Base-by-base conservation (phyloP, 2,329 filamentous ascomycete species). In the Penicillium sp. region DNA sequence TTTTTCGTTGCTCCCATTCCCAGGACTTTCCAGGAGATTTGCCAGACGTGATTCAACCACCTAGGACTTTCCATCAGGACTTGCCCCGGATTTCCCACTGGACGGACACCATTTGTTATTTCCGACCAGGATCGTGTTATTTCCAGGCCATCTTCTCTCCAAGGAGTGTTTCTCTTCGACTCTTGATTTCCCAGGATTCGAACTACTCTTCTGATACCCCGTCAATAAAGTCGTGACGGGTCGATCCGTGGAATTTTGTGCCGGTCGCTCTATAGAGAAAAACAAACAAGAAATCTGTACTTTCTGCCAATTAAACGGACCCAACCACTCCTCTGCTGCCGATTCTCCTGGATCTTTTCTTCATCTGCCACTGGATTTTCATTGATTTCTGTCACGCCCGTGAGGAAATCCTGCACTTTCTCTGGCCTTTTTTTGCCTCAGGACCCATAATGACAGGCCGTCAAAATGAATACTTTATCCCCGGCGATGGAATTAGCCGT, bases 401-500 rank as follows among this genome's bases (percentile, higher is more conserved):
- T 48, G 45, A 52, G 55, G 42, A 42, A 35, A 48, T 44, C 34
- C 39, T 47, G 38, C 41, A 29, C 37, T 20, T 32, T 40, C 45
- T 51, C 53, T 44, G 45, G 52, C 52, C 37, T 44, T 37, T 47
- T 38, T 31, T 48, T 42, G 5, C 53, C 47, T 52, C 48, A 51
- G 49, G 44, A 47, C 33, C 56, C 56, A 63, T 48, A 50, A 67
- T 67, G 63, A 61, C 62, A 52, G 60, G 59, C 56, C 63, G 64
- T 56, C 64, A 83, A 62, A 85, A 85, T 65, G 82, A 87, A 67
- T 88, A 87, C 62, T 88, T 88, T 64, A 79, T 88, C 38, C 81
- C 82, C 30, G 79, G 82, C 56, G 82, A 87, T 64, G 84, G 84
- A 60, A 89, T 89, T 65, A 83, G 85, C 62, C 80, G 84, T 55